Conservation (phyloP, 768 basidiomycete genomes). For the Glaciozyma martinii region DNA sequence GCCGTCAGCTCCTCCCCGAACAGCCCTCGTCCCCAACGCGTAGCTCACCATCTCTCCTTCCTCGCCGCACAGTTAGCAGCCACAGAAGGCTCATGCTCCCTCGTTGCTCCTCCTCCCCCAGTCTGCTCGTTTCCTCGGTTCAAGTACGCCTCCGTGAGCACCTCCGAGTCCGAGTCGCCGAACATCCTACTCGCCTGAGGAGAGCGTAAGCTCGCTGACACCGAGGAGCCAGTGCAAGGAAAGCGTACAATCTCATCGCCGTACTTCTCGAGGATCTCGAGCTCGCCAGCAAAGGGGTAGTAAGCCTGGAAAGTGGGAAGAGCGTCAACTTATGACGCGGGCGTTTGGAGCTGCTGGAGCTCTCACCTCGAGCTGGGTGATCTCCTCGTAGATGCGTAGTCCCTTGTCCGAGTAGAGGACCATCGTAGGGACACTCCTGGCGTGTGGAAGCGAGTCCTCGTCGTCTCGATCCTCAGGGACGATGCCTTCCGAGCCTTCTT, state of each 20-base stretch:
- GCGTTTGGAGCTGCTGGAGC: neutral
- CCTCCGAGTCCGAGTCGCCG: constrained; percentile 5
- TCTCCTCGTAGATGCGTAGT: constrained; percentile 72
- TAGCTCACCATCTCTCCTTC: constrained; percentile 29
- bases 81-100: neutral
- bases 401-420: constrained; percentile 81
- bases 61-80: constrained; percentile 12
- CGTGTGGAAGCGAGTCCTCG: constrained; percentile 16
- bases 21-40: neutral
- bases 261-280: constrained; percentile 65
- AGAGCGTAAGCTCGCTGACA: neutral
- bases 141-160: neutral
- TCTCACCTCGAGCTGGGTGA: constrained; percentile 52
- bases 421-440: constrained; percentile 38
- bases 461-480: constrained; percentile 15
- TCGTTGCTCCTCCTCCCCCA: neutral
- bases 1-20: neutral
- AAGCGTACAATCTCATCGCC: constrained; percentile 63
- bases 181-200: constrained; percentile 20
- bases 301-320: constrained; percentile 53
- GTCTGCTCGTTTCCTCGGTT: neutral
- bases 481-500: neutral
- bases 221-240: constrained; percentile 34
- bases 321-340: neutral
- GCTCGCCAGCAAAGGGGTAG: constrained; percentile 82